These are phyloP conservation scores for Fusarium scirpi DNA, from an alignment of 2,329 filamentous ascomycete genomes.

Conservation along the genomic window DNA sequence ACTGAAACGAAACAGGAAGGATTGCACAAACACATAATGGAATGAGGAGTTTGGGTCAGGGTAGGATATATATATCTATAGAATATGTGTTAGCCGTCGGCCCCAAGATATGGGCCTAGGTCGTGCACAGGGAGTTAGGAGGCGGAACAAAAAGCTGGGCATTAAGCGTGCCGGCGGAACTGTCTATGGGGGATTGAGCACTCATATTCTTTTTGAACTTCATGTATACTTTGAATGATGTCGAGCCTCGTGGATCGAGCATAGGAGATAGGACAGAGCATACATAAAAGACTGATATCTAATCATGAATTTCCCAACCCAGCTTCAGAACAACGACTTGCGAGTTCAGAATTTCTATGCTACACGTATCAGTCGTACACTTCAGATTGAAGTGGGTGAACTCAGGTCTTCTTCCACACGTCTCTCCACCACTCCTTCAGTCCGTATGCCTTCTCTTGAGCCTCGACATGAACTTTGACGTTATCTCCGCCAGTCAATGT, in stretches of 20 bases:
- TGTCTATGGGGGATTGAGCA: conserved; percentile 12
- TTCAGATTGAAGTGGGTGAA: neutral
- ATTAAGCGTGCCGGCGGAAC: conserved; percentile 26
- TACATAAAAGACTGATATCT: neutral
- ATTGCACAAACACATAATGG: conserved; percentile 19
- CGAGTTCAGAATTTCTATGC: neutral
- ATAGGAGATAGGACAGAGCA: conserved; percentile 9
- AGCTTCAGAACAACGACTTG: neutral
- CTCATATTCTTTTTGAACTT: conserved; percentile 8
- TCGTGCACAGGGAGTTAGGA: conserved; percentile 6
- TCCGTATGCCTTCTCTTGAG: conserved; percentile 81
- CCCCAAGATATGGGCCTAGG: conserved; percentile 1
- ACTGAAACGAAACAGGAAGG: conserved; percentile 12
- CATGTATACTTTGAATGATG: conserved; percentile 11
- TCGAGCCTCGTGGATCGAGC: conserved; percentile 1
- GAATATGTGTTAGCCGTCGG: conserved; percentile 23
- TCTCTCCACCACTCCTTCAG: conserved; percentile 92
- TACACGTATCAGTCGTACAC: neutral
- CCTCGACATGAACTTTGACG: conserved; percentile 77
- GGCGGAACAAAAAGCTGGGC: conserved; percentile 26
- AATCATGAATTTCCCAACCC: neutral
- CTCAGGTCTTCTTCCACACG: conserved; percentile 63
- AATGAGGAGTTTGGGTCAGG: conserved; percentile 35
- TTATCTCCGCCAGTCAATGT: conserved; percentile 65
- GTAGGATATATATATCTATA: conserved; percentile 29